Percentiles rank a stretch among this genome's conserved stretches.
Conservation (phyloP, 2,329 filamentous ascomycete genomes). For the Meredithiella fracta region DNA sequence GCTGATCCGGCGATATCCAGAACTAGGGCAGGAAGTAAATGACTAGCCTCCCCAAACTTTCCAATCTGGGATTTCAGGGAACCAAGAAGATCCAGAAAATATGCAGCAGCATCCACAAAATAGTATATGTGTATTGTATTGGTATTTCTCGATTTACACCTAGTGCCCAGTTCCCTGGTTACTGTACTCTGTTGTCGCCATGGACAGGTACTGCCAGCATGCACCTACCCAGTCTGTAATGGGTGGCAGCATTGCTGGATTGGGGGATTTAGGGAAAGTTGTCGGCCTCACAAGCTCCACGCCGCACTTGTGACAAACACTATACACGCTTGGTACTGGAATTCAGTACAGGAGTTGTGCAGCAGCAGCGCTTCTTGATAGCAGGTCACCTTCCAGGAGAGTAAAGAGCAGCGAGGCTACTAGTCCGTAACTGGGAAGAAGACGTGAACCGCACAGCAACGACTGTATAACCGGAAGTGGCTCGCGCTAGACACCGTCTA, state of each 20-base stretch:
- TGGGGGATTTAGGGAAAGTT: neutral
- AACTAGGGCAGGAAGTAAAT: neutral
- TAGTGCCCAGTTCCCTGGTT: neutral
- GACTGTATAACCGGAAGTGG: too few species aligned
- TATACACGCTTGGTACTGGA: neutral
- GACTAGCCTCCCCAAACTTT: neutral
- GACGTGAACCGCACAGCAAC: neutral
- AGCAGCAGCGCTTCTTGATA: neutral
- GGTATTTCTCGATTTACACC: neutral
- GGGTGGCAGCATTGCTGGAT: neutral
- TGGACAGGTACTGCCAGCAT: neutral
- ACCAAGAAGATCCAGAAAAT: neutral
- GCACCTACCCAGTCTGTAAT: neutral
- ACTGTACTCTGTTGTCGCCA: neutral
- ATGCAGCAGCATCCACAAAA: neutral
- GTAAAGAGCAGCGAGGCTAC: neutral
- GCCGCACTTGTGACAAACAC: neutral
- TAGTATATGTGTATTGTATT: too few species aligned
- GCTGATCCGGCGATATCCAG: neutral
- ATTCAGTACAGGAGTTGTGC: neutral
- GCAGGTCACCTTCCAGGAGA: neutral
- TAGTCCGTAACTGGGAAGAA: neutral
- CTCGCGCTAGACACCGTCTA: too few species aligned
- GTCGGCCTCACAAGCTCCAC: neutral
- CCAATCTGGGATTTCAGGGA: neutral